Conservation (phyloP, 257 asterid genomes). For the Plantago ovata region DNA sequence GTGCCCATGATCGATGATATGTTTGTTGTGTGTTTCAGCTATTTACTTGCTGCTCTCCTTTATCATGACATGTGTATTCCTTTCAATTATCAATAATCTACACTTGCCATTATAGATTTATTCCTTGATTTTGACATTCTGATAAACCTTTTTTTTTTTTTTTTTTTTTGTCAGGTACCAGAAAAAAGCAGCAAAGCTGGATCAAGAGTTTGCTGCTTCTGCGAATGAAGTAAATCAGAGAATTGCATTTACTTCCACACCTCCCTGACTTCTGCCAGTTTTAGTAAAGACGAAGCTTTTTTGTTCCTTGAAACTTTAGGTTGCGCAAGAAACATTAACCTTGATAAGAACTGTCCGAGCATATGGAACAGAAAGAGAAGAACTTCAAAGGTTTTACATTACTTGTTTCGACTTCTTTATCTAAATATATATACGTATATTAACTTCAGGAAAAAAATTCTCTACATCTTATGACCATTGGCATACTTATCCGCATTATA, state of each 20-base stretch:
- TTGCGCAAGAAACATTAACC: conserved; percentile 41
- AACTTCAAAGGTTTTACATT: conserved; percentile 34
- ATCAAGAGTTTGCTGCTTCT: conserved; percentile 41
- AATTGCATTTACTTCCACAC: conserved; percentile 15
- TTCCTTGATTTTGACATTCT: conserved; percentile 7
- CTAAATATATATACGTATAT: not conserved
- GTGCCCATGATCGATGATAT: not conserved
- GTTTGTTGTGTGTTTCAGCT: not conserved
- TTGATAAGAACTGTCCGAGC: conserved; percentile 42
- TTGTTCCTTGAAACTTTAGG: conserved; percentile 23
- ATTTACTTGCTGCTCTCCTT: not conserved
- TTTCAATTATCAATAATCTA: not conserved
- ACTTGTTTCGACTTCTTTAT: not conserved
- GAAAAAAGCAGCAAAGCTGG: conserved; percentile 46
- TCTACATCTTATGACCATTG: conserved; percentile 7
- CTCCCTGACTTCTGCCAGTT: conserved; percentile 13
- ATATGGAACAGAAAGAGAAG: conserved; percentile 48
- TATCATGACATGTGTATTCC: not conserved
- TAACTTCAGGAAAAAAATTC: conserved; percentile 11
- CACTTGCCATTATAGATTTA: not conserved
- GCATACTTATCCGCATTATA: conserved; percentile 17
- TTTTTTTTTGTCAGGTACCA: conserved; percentile 36
- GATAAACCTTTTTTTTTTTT: not conserved
- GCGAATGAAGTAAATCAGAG: conserved; percentile 39
- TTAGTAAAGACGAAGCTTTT: not conserved